Conservation (phyloP, 2,329 filamentous ascomycete species). For the Corinectria fuckeliana region DNA sequence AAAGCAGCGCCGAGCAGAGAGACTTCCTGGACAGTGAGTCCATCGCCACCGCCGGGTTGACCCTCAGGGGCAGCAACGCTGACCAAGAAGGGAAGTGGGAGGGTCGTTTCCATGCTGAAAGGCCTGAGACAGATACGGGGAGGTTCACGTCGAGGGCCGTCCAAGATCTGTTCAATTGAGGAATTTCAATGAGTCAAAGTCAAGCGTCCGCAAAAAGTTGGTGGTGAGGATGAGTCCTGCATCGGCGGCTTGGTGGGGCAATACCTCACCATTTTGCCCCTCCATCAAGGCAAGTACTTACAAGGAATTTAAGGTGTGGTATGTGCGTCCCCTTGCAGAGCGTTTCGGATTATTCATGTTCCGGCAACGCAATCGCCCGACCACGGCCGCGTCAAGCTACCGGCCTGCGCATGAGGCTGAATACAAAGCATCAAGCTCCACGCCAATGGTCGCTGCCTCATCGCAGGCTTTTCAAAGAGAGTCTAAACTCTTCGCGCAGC, state of each 20-base stretch:
- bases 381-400: constrained; percentile 9
- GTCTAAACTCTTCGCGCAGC: background rate
- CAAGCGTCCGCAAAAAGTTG: constrained; percentile 33
- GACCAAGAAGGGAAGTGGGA: constrained; percentile 69
- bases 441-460: constrained; percentile 1
- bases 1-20: constrained; percentile 66
- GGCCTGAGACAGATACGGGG: background rate
- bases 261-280: constrained; percentile 34
- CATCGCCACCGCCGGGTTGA: constrained; percentile 56
- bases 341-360: constrained; percentile 34
- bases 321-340: constrained; percentile 31
- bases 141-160: constrained; percentile 14
- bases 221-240: constrained; percentile 36
- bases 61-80: constrained; percentile 60
- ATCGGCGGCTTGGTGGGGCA: constrained; percentile 41
- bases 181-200: constrained; percentile 34
- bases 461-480: background rate
- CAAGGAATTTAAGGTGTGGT: constrained; percentile 48
- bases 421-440: constrained; percentile 1
- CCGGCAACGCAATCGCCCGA: constrained; percentile 3
- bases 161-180: constrained; percentile 5
- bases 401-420: background rate
- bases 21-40: constrained; percentile 63
- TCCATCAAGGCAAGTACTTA: constrained; percentile 21
- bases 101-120: constrained; percentile 65